Conservation (phyloP, 305 asterid genomes). For the Caryopteris hybrid region DNA sequence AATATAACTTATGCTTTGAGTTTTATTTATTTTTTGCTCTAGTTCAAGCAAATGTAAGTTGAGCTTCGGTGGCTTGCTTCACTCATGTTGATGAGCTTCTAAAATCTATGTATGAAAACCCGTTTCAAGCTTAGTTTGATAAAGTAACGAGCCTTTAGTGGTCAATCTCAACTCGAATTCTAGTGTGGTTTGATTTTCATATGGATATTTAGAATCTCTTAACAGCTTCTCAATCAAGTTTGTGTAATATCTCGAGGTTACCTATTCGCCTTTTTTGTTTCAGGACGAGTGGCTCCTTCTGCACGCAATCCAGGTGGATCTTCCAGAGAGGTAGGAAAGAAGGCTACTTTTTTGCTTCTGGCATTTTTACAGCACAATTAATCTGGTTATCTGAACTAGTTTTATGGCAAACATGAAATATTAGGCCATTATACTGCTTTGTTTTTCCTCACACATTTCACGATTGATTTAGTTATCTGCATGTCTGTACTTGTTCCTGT, state of each 20-base stretch:
- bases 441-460: neutral
- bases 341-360: neutral
- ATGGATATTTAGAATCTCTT: neutral
- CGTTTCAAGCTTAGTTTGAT: neutral
- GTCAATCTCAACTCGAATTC: neutral
- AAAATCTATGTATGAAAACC: neutral
- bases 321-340: constrained; percentile 44
- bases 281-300: constrained; percentile 43
- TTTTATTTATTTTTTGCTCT: neutral
- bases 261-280: neutral
- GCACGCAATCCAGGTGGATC: constrained; percentile 38
- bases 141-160: neutral
- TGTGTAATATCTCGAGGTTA: neutral
- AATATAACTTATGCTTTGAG: neutral
- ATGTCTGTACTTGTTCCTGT: neutral
- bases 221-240: constrained; percentile 1
- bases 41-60: neutral
- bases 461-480: neutral
- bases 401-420: neutral
- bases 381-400: neutral
- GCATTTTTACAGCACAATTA: neutral
- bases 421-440: neutral
- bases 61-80: neutral
- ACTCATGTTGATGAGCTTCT: neutral
- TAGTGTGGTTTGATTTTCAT: neutral